Evolutionary conservation across 805 yeast genomes (phyloP).

Genomic region (Myxozyma udenii): DNA sequence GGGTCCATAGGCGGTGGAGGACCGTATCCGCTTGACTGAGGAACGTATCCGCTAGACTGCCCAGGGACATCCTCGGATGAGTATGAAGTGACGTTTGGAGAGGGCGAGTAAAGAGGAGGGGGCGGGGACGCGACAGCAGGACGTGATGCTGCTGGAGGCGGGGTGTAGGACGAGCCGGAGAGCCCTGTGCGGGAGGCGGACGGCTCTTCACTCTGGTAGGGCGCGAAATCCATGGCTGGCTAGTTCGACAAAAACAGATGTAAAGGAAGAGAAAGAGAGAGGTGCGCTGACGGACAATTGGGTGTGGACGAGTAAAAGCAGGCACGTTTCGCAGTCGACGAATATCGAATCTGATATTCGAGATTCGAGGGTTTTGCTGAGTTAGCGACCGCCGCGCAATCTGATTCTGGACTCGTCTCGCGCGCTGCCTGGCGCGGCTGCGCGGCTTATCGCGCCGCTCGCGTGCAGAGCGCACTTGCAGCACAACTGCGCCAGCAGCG

Average conservation of each 20-base stretch:
- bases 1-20: slow-evolving; percentile 19
- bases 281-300: background rate
- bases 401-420: too few species aligned
- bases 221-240: slow-evolving; percentile 29
- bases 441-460: too few species aligned
- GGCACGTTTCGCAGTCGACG: too few species aligned
- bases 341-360: too few species aligned
- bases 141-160: slow-evolving; percentile 2
- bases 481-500: too few species aligned
- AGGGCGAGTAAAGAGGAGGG: slow-evolving; percentile 20
- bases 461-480: too few species aligned
- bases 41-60: too few species aligned
- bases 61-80: slow-evolving; percentile 2
- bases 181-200: slow-evolving; percentile 16
- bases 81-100: slow-evolving; percentile 2
- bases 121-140: slow-evolving; percentile 14
- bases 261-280: background rate
- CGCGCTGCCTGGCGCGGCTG: too few species aligned
- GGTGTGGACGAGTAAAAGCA: too few species aligned
- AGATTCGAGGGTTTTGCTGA: too few species aligned
- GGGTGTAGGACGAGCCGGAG: slow-evolving; percentile 10
- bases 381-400: too few species aligned
- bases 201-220: slow-evolving; percentile 31
- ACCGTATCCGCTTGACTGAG: slow-evolving; percentile 9
- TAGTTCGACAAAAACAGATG: background rate